Percentiles rank a stretch among this genome's conserved stretches.
Conservation (phyloP, 352 stramenopile genomes). For the Pythium biforme region DNA sequence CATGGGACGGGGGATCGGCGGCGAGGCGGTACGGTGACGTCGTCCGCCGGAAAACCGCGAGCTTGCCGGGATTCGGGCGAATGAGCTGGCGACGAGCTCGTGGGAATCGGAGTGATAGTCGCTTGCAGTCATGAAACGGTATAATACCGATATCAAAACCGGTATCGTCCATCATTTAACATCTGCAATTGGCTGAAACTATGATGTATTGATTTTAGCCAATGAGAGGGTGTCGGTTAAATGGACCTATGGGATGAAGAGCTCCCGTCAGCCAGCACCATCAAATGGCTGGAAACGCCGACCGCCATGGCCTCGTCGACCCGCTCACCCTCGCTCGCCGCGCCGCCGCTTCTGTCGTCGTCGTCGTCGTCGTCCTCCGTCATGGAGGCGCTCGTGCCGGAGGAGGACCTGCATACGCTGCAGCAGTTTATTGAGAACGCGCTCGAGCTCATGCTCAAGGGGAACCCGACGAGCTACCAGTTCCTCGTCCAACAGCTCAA, state of each 20-base stretch:
- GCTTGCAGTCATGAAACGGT: slow-evolving; percentile 15
- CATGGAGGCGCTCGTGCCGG: slow-evolving; percentile 22
- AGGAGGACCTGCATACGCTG: slow-evolving; percentile 69
- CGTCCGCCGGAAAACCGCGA: background rate
- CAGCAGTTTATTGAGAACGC: slow-evolving; percentile 86
- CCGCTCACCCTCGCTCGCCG: slow-evolving; percentile 2
- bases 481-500: slow-evolving; percentile 70
- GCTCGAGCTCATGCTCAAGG: slow-evolving; percentile 78
- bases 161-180: too few relatives aligned
- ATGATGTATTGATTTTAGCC: background rate
- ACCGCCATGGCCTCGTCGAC: slow-evolving; percentile 12
- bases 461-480: slow-evolving; percentile 80
- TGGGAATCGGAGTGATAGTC: slow-evolving; percentile 14
- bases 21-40: background rate
- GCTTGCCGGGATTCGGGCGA: slow-evolving; percentile 14
- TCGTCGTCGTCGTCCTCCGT: background rate
- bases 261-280: background rate
- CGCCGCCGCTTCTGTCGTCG: background rate
- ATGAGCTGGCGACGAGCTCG: background rate
- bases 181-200: too few relatives aligned
- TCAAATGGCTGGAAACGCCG: slow-evolving; percentile 18
- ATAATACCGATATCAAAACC: background rate
- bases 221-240: background rate
- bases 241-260: background rate
- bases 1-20: background rate